Conservation (phyloP, 177 flowering plant genomes). For the Telopea speciosissima region DNA sequence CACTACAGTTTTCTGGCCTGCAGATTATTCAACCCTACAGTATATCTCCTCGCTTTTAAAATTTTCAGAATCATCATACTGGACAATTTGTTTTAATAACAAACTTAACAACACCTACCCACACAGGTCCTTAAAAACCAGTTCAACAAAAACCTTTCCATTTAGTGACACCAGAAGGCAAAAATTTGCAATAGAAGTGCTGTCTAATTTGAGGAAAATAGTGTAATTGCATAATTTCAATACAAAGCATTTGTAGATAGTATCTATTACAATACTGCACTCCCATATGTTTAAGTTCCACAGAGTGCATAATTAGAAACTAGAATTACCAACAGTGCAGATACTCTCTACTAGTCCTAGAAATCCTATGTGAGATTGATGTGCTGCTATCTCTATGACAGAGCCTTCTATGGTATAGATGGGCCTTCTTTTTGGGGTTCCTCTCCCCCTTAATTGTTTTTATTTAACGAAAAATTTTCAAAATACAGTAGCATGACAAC, state of each 20-base stretch:
- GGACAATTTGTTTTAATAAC: neutral
- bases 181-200: too few species aligned
- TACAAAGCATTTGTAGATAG: neutral
- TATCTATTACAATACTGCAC: neutral
- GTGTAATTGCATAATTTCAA: neutral
- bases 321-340: neutral
- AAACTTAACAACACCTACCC: neutral
- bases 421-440: too few species aligned
- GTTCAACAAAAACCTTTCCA: neutral
- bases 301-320: neutral
- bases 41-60: neutral
- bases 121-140: neutral
- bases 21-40: neutral
- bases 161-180: neutral
- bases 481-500: too few species aligned
- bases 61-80: neutral
- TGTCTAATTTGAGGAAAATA: neutral
- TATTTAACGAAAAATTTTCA: too few species aligned
- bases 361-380: too few species aligned
- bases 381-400: too few species aligned
- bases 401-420: too few species aligned
- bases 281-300: neutral
- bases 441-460: too few species aligned
- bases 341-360: neutral
- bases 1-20: neutral